Evolutionary conservation across 306 rosid species (phyloP), one percentile per base, ranked within the genome.

Genomic region (Begonia fuchsioides): DNA sequence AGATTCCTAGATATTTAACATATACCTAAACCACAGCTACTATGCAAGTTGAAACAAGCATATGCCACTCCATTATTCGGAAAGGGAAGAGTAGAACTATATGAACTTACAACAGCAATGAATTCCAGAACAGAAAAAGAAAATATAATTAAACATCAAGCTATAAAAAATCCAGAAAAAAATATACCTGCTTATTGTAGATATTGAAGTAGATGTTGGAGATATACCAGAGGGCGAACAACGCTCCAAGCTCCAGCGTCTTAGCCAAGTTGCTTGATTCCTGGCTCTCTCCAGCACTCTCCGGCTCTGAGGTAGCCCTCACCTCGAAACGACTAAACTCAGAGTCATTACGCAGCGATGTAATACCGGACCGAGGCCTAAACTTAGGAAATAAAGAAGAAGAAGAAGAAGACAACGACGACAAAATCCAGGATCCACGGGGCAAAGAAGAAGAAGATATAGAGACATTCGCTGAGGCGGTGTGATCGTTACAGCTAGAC

Each of bases 201-300:
- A 92, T 85, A 47, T 92, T 92, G 58, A 92, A 92, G 69, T 80
- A 92, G 58, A 92, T 92, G 66, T 85, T 92, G 68, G 86, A 85
- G 59, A 76, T 47, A 60, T 63, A 73, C 98, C 98, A 92, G 9
- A 92, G 64, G 12, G 80, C 84, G 55, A 92, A 82, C 60, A 92
- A 59, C 38, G 59, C 44, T 0, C 87, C 98, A 1, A 82, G 87
- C 71, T 72, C 86, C 12, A 92, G 56, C 16, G 87, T 73, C 46
- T 70, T 77, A 43, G 7, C 12, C 8, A 64, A 17, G 68, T 39
- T 45, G 17, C 72, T 44, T 14, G 52, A 52, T 10, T 61, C 15
- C 5, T 56, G 55, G 48, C 18, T 53, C 35, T 76, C 81, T 13
- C 44, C 61, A 13, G 70, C 57, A 50, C 68, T 74, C 55, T 81